A percentile compares a stretch with the other conserved stretches of the same genome.
Conservation (phyloP, 2,329 filamentous ascomycete species). For the Fonsecaea pedrosoi region DNA sequence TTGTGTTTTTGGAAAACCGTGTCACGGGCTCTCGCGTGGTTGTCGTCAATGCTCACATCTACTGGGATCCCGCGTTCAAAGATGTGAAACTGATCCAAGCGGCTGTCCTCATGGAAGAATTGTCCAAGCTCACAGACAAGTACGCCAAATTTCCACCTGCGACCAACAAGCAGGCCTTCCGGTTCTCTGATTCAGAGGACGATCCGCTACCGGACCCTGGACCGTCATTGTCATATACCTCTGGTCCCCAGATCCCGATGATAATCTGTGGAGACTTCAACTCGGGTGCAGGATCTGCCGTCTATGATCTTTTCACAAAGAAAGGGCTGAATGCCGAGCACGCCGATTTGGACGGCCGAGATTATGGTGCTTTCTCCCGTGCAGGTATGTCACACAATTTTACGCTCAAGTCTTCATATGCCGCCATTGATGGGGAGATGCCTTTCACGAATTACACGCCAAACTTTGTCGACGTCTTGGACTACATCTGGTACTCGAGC, state of each 20-base stretch:
- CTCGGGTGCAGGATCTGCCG: conserved; percentile 82
- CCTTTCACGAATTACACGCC: conserved; percentile 97
- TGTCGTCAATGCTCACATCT: conserved; percentile 90
- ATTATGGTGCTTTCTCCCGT: conserved; percentile 91
- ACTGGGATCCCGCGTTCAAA: conserved; percentile 88
- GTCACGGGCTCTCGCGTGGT: conserved; percentile 89
- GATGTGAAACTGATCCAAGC: conserved; percentile 98
- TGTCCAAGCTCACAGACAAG: conserved; percentile 83
- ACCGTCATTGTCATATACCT: conserved; percentile 85
- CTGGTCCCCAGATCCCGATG: conserved; percentile 85
- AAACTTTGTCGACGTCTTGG: conserved; percentile 87
- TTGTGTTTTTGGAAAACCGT: conserved; percentile 91
- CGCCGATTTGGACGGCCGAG: conserved; percentile 76
- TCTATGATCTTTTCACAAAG: conserved; percentile 86
- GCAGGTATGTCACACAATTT: conserved; percentile 95
- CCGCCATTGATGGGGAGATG: conserved; percentile 76
- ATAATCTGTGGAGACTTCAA: conserved; percentile 97
- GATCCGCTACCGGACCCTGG: conserved; percentile 70
- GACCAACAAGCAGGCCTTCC: conserved; percentile 73
- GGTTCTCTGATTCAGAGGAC: conserved; percentile 58
- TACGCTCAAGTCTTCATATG: conserved; percentile 88
- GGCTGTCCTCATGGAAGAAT: conserved; percentile 90
- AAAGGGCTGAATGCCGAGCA: conserved; percentile 81
- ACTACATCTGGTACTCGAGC: conserved; percentile 98
- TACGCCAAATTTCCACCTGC: conserved; percentile 80